phyloP scores from a whole-genome alignment of 177 flowering plant genomes.

The Vitis hybrid region DNA sequence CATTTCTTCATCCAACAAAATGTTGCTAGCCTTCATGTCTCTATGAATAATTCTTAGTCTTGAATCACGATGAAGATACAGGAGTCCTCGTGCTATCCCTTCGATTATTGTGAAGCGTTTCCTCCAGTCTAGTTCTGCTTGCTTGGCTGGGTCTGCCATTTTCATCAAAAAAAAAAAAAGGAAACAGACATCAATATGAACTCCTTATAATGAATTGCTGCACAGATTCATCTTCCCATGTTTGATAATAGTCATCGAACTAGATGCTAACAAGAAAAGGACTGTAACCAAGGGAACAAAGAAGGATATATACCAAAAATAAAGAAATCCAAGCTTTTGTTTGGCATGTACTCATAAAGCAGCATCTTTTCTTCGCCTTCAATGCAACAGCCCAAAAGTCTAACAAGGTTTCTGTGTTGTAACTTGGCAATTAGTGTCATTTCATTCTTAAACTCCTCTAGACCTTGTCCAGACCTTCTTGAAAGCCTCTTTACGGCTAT shows the following conservation, averaged over 20 bases:
- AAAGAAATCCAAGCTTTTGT: constrained; percentile 67
- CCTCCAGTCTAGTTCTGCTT: constrained; percentile 37
- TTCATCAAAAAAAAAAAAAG: not conserved
- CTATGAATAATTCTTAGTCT: constrained; percentile 47
- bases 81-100: constrained; percentile 61
- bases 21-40: constrained; percentile 46
- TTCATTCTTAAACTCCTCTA: constrained; percentile 72
- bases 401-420: constrained; percentile 65
- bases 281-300: not conserved
- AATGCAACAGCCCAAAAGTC: constrained; percentile 55
- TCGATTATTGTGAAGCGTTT: constrained; percentile 43
- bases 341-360: constrained; percentile 78
- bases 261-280: not conserved
- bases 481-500: constrained; percentile 78
- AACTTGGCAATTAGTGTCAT: constrained; percentile 55
- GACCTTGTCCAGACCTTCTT: constrained; percentile 63
- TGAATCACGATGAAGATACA: constrained; percentile 56
- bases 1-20: constrained; percentile 49
- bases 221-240: too few species aligned
- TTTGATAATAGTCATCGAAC: not conserved
- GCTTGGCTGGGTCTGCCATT: constrained; percentile 34
- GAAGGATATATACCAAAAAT: constrained; percentile 45
- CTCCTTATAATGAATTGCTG: not conserved
- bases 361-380: constrained; percentile 65
- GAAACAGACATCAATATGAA: not conserved